phyloP scores from a whole-genome alignment of 2,329 filamentous ascomycete species.

The Penicillium sp. region DNA sequence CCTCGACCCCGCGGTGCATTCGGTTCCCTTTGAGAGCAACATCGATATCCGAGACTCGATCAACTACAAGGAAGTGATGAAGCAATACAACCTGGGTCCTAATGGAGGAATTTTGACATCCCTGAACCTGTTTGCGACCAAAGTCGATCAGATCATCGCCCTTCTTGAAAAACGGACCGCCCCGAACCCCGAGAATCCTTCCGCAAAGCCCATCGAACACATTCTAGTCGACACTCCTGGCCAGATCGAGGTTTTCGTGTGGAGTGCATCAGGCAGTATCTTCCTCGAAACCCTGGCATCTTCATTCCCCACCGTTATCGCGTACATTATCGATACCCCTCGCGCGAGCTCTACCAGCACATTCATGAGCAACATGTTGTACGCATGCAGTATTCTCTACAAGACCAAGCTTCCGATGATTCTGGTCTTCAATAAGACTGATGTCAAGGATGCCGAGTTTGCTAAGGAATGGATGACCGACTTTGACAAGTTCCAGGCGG shows the following conservation, averaged over 20 bases:
- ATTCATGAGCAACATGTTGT: conserved; percentile 99
- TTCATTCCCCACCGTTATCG: conserved; percentile 93
- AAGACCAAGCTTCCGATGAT: conserved; percentile 99
- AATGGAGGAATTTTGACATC: conserved; percentile 97
- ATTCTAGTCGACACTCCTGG: conserved; percentile 95
- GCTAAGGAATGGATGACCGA: conserved; percentile 99
- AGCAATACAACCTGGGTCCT: conserved; percentile 95
- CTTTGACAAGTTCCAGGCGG: conserved; percentile 91
- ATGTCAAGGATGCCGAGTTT: conserved; percentile 86
- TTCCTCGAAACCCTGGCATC: conserved; percentile 89
- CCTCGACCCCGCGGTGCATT: conserved; percentile 90
- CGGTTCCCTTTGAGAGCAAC: conserved; percentile 92
- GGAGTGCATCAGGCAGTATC: conserved; percentile 94
- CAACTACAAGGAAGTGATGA: conserved; percentile 99
- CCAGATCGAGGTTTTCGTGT: conserved; percentile 98
- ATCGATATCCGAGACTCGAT: conserved; percentile 99
- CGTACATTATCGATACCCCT: conserved; percentile 96
- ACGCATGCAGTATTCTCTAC: conserved; percentile 97
- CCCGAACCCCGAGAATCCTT: conserved; percentile 52
- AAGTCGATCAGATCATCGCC: conserved; percentile 90
- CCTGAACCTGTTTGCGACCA: conserved; percentile 94
- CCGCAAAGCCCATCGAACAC: conserved; percentile 66
- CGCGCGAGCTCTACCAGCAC: conserved; percentile 90
- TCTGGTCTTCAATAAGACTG: conserved; percentile 98
- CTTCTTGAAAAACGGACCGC: conserved; percentile 86